A percentile compares a stretch with the other conserved stretches of the same genome.
phyloP scores from a whole-genome alignment of 1,139 yeast genomes.

The Hansenula anomala region DNA sequence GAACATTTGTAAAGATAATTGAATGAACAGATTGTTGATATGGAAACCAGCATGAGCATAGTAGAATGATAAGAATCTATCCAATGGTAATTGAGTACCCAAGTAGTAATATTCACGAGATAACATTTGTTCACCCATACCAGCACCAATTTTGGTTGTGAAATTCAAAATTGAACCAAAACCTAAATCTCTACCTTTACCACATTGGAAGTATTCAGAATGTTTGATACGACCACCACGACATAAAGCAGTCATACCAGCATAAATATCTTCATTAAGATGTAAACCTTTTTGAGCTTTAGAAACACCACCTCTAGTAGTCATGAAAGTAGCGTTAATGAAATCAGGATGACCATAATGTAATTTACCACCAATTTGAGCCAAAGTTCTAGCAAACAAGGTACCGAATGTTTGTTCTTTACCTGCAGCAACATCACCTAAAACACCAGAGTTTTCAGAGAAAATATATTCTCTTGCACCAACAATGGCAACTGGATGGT shows the following conservation, averaged over 20 bases:
- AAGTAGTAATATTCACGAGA: slow-evolving; percentile 97
- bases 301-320: slow-evolving; percentile 98
- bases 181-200: slow-evolving; percentile 99
- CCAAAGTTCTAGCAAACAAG: slow-evolving; percentile 92
- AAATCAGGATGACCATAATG: slow-evolving; percentile 99
- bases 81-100: slow-evolving; percentile 96
- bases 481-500: slow-evolving; percentile 91
- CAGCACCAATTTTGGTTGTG: slow-evolving; percentile 99
- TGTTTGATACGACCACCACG: slow-evolving; percentile 99
- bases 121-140: slow-evolving; percentile 99
- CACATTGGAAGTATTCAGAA: slow-evolving; percentile 99
- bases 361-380: slow-evolving; percentile 97
- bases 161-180: slow-evolving; percentile 97
- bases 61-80: slow-evolving; percentile 95
- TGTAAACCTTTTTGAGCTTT: slow-evolving; percentile 98
- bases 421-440: slow-evolving; percentile 99
- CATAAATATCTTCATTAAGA: slow-evolving; percentile 98
- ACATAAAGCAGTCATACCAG: slow-evolving; percentile 96
- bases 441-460: slow-evolving; percentile 97
- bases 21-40: slow-evolving; percentile 92
- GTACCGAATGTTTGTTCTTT: slow-evolving; percentile 99
- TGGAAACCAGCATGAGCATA: slow-evolving; percentile 99
- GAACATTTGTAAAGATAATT: slow-evolving; percentile 87
- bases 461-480: slow-evolving; percentile 99
- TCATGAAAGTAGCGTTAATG: slow-evolving; percentile 89